Percentiles rank a stretch among this genome's conserved stretches.
Evolutionary conservation across 2,329 filamentous ascomycete genomes (phyloP).

Genomic region (Pezicula rhizophila): DNA sequence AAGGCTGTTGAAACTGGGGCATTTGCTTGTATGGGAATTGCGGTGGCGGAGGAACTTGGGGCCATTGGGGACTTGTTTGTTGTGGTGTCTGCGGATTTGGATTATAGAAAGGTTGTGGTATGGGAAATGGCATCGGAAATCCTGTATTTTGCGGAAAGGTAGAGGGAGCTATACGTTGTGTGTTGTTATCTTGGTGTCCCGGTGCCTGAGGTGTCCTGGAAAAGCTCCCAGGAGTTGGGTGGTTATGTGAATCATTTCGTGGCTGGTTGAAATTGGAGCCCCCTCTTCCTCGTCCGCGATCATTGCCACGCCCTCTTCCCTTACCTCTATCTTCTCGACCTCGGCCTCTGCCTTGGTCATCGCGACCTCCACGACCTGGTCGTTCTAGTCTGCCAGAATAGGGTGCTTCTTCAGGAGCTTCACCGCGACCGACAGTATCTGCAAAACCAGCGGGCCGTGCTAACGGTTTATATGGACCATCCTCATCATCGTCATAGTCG

Average conservation of each 20-base stretch:
- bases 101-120: constrained; percentile 6
- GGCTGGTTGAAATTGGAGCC: constrained; percentile 16
- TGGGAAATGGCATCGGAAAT: constrained; percentile 4
- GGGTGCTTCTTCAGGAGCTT: constrained; percentile 33
- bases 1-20: constrained; percentile 12
- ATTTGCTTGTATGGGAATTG: constrained; percentile 11
- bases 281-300: constrained; percentile 21
- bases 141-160: background rate
- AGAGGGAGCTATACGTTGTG: background rate
- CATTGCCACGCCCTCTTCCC: constrained; percentile 15
- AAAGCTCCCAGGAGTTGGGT: background rate
- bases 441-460: constrained; percentile 59
- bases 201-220: background rate
- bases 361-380: constrained; percentile 8
- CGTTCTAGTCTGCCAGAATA: constrained; percentile 8
- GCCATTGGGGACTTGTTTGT: constrained; percentile 21
- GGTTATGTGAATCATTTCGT: constrained; percentile 3
- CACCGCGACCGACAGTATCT: constrained; percentile 37
- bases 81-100: constrained; percentile 14
- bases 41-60: constrained; percentile 14
- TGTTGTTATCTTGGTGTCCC: background rate
- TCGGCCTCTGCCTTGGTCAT: constrained; percentile 14
- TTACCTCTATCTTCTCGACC: constrained; percentile 14
- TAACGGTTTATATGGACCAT: constrained; percentile 67
- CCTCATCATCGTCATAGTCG: constrained; percentile 63